Base-by-base conservation (phyloP, 225 moss, liverwort and hornwort genomes). In the Rhytidiadelphus loreus region DNA sequence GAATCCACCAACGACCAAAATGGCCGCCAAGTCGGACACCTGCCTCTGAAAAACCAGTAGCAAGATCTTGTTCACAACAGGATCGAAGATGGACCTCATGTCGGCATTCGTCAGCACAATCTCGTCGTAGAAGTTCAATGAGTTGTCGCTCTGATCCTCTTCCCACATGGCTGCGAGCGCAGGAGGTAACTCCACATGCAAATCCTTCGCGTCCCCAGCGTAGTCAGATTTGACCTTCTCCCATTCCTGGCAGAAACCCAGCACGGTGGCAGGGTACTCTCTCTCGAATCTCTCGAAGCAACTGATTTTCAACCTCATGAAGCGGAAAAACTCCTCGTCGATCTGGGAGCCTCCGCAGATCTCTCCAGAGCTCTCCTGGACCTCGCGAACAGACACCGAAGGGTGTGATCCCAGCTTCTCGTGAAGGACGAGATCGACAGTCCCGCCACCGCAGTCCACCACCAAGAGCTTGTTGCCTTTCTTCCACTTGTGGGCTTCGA, bases 1-100 rank as follows among this genome's bases (percentile, higher is more conserved):
- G 84, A 93, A 93, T 9, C 89, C 92, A 8, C 93, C 93, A 0
- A 93, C 93, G 2, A 88, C 87, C 84, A 93, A 33, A 1, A 92
- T 86, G 10, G 88, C 81, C 23, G 86, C 71, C 32, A 93, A 52
- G 30, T 65, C 85, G 4, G 85, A 8, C 62, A 85, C 89, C 72
- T 87, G 43, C 48, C 70, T 82, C 81, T 13, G 21, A 0, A 13
- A 18, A 3, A 91, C 0, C 7, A 89, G 63, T 14, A 62, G 14
- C 50, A 91, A 32, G 48, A 92, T 87, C 52, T 30, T 84, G 43
- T 61, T 10, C 39, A 92, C 91, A 3, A 87, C 55, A 11, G 83
- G 82, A 30, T 93, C 92, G 6, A 94, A 93, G 25, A 93, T 88
- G 30, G 64, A 79, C 19, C 22, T 69, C 86, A 94, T 71, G 78